These are phyloP conservation scores for Termitomyces sp. DNA, from an alignment of 768 basidiomycete species.

Conservation along the genomic window DNA sequence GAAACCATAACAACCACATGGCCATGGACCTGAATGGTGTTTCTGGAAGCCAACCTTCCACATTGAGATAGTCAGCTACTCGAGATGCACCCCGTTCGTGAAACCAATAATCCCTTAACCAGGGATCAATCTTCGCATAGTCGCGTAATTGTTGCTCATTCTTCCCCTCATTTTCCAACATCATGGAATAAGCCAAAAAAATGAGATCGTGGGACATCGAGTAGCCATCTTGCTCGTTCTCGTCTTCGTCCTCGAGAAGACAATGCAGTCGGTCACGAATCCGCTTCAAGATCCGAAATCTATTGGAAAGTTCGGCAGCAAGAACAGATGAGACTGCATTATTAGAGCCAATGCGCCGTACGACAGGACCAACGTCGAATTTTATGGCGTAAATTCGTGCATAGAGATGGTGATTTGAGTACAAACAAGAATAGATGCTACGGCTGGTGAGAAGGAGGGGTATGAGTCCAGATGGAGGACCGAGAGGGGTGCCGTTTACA, in stretches of 20 bases:
- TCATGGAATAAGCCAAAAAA: slow-evolving; percentile 68
- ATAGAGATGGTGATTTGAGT: slow-evolving; percentile 65
- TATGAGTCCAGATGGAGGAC: slow-evolving; percentile 56
- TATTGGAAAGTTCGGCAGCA: slow-evolving; percentile 57
- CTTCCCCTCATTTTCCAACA: slow-evolving; percentile 76
- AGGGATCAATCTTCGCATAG: slow-evolving; percentile 55
- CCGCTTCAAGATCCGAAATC: slow-evolving; percentile 52
- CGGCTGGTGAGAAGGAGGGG: slow-evolving; percentile 50
- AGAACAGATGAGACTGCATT: slow-evolving; percentile 36
- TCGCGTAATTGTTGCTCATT: slow-evolving; percentile 68
- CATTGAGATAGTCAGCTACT: slow-evolving; percentile 33
- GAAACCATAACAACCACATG: slow-evolving; percentile 79
- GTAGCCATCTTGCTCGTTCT: slow-evolving; percentile 15
- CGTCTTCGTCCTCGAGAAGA: slow-evolving; percentile 16
- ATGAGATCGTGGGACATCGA: slow-evolving; percentile 40
- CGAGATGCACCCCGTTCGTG: slow-evolving; percentile 50
- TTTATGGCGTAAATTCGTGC: slow-evolving; percentile 61
- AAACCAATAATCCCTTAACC: slow-evolving; percentile 69
- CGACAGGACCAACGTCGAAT: slow-evolving; percentile 54
- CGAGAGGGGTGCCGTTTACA: slow-evolving; percentile 44
- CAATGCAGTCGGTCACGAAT: slow-evolving; percentile 44
- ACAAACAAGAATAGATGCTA: slow-evolving; percentile 42
- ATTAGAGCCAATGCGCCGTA: slow-evolving; percentile 42
- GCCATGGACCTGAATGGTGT: slow-evolving; percentile 49
- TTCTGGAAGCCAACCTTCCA: slow-evolving; percentile 52